These are phyloP conservation scores for Chlamydomonas asymmetrica DNA, from an alignment of 139 green algal species.

Conservation along the genomic window DNA sequence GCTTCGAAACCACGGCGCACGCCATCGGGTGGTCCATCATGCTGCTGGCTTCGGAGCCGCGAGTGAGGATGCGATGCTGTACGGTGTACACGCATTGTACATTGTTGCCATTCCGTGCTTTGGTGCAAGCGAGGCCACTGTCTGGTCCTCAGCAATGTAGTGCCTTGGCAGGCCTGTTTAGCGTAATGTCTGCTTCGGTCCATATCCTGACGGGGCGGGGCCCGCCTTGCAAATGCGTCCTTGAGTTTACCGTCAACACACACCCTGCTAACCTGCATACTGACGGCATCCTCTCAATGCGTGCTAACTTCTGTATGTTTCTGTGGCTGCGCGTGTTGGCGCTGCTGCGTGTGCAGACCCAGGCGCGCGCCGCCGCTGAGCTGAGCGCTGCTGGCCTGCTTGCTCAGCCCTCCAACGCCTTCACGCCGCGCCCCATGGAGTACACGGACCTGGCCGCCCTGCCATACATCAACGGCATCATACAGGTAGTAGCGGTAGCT, in stretches of 20 bases:
- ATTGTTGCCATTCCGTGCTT: too few relatives aligned
- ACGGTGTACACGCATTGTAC: not conserved
- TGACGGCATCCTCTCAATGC: not conserved
- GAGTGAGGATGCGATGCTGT: too few relatives aligned
- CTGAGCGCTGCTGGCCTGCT: constrained; percentile 18
- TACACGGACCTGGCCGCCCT: constrained; percentile 28
- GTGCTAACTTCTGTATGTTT: not conserved
- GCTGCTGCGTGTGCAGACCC: not conserved
- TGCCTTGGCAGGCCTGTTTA: not conserved
- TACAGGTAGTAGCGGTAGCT: not conserved
- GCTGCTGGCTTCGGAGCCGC: constrained; percentile 23
- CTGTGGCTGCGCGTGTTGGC: not conserved
- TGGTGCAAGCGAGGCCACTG: too few relatives aligned
- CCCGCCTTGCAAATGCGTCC: constrained; percentile 3
- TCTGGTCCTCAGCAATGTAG: too few relatives aligned
- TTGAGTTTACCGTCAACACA: not conserved
- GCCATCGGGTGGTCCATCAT: constrained; percentile 44
- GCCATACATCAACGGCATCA: constrained; percentile 6
- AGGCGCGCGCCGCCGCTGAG: constrained; percentile 17
- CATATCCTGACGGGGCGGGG: constrained; percentile 1
- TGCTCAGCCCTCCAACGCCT: not conserved
- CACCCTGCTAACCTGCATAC: not conserved
- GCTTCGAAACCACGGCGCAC: constrained; percentile 50
- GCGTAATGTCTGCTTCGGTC: not conserved
- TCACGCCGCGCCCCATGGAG: not conserved